Conservation (phyloP, 1,284 basidiomycete genomes). For the Cryptococcus sp. region DNA sequence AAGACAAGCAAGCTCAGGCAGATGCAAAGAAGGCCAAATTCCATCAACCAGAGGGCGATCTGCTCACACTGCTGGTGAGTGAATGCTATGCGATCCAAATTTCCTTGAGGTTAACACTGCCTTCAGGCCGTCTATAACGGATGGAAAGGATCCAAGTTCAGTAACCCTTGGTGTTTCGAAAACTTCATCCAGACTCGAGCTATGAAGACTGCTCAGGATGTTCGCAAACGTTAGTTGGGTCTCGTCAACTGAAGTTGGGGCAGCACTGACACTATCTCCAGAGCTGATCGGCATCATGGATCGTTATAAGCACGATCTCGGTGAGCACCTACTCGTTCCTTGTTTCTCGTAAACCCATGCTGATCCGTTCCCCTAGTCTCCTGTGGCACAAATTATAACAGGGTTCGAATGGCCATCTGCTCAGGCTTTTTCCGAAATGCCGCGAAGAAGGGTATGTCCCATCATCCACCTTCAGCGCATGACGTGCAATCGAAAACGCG, state of each 20-base stretch:
- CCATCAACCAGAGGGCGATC: constrained; percentile 96
- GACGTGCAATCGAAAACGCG: not conserved
- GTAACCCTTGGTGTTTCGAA: constrained; percentile 94
- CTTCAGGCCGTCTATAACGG: constrained; percentile 87
- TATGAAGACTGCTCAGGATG: constrained; percentile 96
- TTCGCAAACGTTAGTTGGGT: constrained; percentile 68
- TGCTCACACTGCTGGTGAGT: constrained; percentile 75
- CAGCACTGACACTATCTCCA: constrained; percentile 6
- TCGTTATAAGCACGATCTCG: constrained; percentile 93
- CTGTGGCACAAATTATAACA: constrained; percentile 86
- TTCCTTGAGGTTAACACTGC: not conserved
- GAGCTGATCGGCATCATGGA: constrained; percentile 98
- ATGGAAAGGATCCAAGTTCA: constrained; percentile 94
- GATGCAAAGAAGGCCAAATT: constrained; percentile 99
- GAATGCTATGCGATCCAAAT: not conserved
- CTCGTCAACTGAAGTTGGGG: too few species aligned
- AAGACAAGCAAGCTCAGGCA: constrained; percentile 98
- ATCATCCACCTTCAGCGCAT: not conserved
- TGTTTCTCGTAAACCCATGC: not conserved
- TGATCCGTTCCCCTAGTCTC: constrained; percentile 28
- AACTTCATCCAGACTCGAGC: constrained; percentile 98
- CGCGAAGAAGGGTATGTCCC: constrained; percentile 77
- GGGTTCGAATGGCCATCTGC: constrained; percentile 91
- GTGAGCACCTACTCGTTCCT: constrained; percentile 11
- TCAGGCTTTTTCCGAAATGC: constrained; percentile 96